phyloP scores from a whole-genome alignment of 1,284 basidiomycete species.

The Sutorius eximius region DNA sequence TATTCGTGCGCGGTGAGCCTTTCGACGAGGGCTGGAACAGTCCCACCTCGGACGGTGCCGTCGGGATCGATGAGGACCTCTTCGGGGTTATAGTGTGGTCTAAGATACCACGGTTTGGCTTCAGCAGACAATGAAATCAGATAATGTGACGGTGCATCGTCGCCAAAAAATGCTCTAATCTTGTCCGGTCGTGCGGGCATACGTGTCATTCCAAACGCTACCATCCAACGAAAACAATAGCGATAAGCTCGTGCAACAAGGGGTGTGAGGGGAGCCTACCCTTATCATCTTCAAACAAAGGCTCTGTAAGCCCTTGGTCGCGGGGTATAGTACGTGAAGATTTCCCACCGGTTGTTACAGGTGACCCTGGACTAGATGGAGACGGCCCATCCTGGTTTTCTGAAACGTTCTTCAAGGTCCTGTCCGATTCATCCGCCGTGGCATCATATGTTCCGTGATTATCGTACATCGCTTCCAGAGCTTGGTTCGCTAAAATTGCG shows the following conservation, averaged over 20 bases:
- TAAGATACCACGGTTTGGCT: slow-evolving; percentile 66
- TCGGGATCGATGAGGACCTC: slow-evolving; percentile 71
- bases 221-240: background rate
- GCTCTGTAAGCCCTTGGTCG: background rate
- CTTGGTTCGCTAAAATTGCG: slow-evolving; percentile 25
- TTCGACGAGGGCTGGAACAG: slow-evolving; percentile 66
- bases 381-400: slow-evolving; percentile 3
- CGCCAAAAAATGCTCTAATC: slow-evolving; percentile 62
- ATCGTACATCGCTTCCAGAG: slow-evolving; percentile 24
- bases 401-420: slow-evolving; percentile 10
- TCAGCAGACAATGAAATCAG: slow-evolving; percentile 41
- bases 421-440: slow-evolving; percentile 12
- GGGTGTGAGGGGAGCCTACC: slow-evolving; percentile 1
- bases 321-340: background rate
- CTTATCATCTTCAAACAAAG: slow-evolving; percentile 20
- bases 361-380: slow-evolving; percentile 3
- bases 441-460: slow-evolving; percentile 10
- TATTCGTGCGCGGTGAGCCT: slow-evolving; percentile 71
- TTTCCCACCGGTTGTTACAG: slow-evolving; percentile 10
- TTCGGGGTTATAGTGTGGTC: slow-evolving; percentile 59
- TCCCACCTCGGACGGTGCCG: slow-evolving; percentile 69
- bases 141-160: slow-evolving; percentile 49
- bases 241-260: background rate
- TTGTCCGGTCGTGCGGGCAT: slow-evolving; percentile 39
- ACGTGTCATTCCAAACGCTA: slow-evolving; percentile 18